Percentiles rank a stretch among this genome's conserved stretches.
Conservation (phyloP, 2,329 filamentous ascomycete genomes). For the Ascosphaera aggregata region DNA sequence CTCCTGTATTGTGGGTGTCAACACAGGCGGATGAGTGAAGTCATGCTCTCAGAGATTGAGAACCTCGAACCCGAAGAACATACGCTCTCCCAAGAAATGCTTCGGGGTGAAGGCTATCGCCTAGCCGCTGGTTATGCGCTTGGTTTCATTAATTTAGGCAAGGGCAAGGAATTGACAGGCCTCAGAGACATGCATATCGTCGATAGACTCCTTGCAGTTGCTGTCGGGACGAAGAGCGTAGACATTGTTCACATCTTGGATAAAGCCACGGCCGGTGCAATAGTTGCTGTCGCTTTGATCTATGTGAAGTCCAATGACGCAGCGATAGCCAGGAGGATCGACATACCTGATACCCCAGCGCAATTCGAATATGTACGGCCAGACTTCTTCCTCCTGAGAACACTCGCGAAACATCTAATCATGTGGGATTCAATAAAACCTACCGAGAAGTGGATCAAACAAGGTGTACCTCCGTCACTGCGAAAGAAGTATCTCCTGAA, state of each 20-base stretch:
- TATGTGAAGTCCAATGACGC: constrained; percentile 94
- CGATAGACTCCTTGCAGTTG: constrained; percentile 64
- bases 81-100: constrained; percentile 41
- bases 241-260: constrained; percentile 84
- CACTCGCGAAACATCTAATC: constrained; percentile 72
- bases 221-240: constrained; percentile 74
- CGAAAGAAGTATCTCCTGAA: constrained; percentile 36
- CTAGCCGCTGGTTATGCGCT: constrained; percentile 83
- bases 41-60: constrained; percentile 95
- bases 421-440: constrained; percentile 72
- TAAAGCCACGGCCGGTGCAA: constrained; percentile 77
- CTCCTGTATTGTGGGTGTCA: constrained; percentile 86
- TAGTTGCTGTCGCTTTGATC: constrained; percentile 71
- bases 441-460: constrained; percentile 48
- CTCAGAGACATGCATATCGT: constrained; percentile 86
- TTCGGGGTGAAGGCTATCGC: constrained; percentile 89
- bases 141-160: constrained; percentile 83
- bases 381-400: constrained; percentile 75
- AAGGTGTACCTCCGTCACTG: constrained; percentile 49
- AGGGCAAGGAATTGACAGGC: constrained; percentile 67
- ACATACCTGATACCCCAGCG: constrained; percentile 69
- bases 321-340: constrained; percentile 70
- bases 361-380: constrained; percentile 94
- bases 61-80: constrained; percentile 60
- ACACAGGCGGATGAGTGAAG: constrained; percentile 94